Evolutionary conservation across 768 basidiomycete species (phyloP).

Genomic region (Tulasnella sp.): DNA sequence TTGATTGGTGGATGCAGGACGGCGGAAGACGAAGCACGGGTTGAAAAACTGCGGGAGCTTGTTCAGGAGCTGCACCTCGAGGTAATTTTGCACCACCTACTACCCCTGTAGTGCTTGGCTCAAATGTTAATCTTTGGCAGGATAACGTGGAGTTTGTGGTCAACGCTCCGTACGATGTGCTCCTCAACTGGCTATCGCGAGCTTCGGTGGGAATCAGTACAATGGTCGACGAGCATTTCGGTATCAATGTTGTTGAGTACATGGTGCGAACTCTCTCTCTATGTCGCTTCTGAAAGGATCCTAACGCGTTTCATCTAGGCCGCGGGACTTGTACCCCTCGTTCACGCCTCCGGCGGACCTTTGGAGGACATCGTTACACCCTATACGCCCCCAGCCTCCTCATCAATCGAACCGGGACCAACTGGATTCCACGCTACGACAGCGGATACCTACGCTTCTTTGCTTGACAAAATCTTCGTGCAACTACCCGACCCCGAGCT

Average conservation of each 20-base stretch:
- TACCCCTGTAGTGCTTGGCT: not conserved
- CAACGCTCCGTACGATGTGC: constrained; percentile 71
- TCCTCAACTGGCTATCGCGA: constrained; percentile 66
- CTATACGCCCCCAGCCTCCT: constrained; percentile 36
- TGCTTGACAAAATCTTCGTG: constrained; percentile 59
- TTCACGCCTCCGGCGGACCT: constrained; percentile 91
- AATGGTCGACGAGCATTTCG: constrained; percentile 98
- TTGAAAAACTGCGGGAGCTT: constrained; percentile 56
- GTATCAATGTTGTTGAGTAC: constrained; percentile 95
- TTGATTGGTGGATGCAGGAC: constrained; percentile 86
- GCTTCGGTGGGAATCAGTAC: constrained; percentile 88
- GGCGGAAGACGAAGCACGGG: constrained; percentile 63
- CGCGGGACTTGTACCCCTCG: constrained; percentile 86
- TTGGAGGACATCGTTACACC: constrained; percentile 88
- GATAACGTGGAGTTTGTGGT: constrained; percentile 70
- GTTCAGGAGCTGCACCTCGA: constrained; percentile 61
- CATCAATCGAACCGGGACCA: not conserved
- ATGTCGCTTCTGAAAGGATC: constrained; percentile 23
- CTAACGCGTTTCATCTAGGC: constrained; percentile 52
- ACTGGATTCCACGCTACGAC: constrained; percentile 77
- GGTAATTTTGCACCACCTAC: constrained; percentile 43
- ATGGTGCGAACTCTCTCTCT: constrained; percentile 59
- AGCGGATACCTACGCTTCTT: constrained; percentile 60
- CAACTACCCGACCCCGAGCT: constrained; percentile 53
- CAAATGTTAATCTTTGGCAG: constrained; percentile 42